Evolutionary conservation across 2,329 filamentous ascomycete species (phyloP), one percentile per base, ranked within the genome.

Genomic region (Emydomyces testavorans): DNA sequence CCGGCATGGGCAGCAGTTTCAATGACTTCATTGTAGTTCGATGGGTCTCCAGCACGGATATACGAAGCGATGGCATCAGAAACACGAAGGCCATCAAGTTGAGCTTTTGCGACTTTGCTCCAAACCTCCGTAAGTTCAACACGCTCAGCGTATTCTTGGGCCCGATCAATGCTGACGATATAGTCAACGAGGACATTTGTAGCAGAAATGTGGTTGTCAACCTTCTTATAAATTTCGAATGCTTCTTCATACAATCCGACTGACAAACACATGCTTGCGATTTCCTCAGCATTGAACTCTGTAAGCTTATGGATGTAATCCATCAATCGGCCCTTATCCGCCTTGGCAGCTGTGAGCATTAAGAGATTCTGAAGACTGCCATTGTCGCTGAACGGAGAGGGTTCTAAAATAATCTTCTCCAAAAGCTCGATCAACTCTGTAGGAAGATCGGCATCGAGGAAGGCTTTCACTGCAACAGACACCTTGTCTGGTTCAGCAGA

Each of bases 321-420:
- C 80, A 94, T 93, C 49, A 98, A 81, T 58, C 88, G 85, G 44
- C 82, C 78, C 72, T 95, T 94, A 67, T 98, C 93, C 10, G 92
- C 89, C 73, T 95, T 95, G 58, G 88, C 88, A 37, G 93, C 92
- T 21, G 92, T 98, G 60, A 96, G 82, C 74, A 98, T 86, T 52
- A 98, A 79, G 51, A 98, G 71, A 67, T 98, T 98, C 69, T 98
- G 93, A 50, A 98, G 75, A 65, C 86, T 95, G 61, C 87, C 79
- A 68, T 98, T 98, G 70, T 98, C 93, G 60, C 87, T 95, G 75
- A 98, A 98, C 4, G 86, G 86, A 3, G 90, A 94, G n/a, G 92
- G 93, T 73, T 98, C 92, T n/a, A 98, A 74, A 26, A 98, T 90
- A 57, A 98, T 98, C 80, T 96, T 98, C 75, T 98, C 93, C 15